Percentiles rank a stretch among this genome's conserved stretches.
These are phyloP conservation scores for Suillus ampliporus DNA, from an alignment of 768 basidiomycete species.

Conservation along the genomic window DNA sequence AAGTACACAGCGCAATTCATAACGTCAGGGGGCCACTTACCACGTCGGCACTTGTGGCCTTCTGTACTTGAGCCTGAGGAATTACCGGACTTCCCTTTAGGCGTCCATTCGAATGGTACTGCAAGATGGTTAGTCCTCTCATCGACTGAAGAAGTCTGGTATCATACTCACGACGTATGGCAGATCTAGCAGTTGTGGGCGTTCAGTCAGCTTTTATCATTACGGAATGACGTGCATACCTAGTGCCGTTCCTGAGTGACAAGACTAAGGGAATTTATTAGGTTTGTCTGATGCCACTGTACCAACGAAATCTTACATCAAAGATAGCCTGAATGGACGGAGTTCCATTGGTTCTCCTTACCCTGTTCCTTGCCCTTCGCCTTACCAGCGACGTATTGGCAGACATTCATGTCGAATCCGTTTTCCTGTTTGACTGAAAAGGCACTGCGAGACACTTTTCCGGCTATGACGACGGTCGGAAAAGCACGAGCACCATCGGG, in stretches of 20 bases:
- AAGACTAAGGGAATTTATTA: constrained; percentile 33
- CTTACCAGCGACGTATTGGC: too few relatives aligned
- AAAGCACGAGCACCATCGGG: too few relatives aligned
- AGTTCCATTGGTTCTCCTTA: neutral
- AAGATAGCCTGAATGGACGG: constrained; percentile 44
- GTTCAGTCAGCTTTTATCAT: neutral
- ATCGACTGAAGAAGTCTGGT: neutral
- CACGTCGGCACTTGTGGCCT: constrained; percentile 74
- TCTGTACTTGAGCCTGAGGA: constrained; percentile 38
- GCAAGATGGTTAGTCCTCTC: neutral
- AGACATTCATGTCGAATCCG: too few relatives aligned
- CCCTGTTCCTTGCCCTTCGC: too few relatives aligned
- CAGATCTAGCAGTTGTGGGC: constrained; percentile 21
- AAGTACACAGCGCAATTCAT: neutral
- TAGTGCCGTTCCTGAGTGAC: constrained; percentile 56
- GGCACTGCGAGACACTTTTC: too few relatives aligned
- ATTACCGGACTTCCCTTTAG: constrained; percentile 51
- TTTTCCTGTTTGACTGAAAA: too few relatives aligned
- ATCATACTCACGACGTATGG: constrained; percentile 32
- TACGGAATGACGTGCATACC: constrained; percentile 29
- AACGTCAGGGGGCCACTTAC: constrained; percentile 33
- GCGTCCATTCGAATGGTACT: constrained; percentile 68
- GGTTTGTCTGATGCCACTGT: neutral
- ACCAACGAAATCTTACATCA: constrained; percentile 45
- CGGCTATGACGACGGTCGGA: too few relatives aligned